These are phyloP conservation scores for Colletotrichum australisinense DNA, from an alignment of 2,329 filamentous ascomycete genomes.

Conservation along the genomic window DNA sequence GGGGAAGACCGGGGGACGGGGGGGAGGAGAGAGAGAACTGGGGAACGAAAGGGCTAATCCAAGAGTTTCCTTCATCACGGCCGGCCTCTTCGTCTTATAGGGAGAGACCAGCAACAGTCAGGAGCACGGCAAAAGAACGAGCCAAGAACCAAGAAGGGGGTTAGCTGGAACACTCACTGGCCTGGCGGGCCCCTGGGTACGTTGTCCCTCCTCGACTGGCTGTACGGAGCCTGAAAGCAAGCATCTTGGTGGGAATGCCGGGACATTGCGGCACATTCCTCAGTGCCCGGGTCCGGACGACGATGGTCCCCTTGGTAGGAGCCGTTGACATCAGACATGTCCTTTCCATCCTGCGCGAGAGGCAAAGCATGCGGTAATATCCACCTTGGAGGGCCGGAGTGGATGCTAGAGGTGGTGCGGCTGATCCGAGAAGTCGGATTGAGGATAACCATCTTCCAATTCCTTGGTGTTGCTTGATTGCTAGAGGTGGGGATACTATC, in stretches of 20 bases:
- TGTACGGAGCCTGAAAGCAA: background rate
- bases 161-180: background rate
- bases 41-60: background rate
- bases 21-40: background rate
- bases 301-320: conserved; percentile 3
- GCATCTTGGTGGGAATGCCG: conserved; percentile 33
- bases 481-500: background rate
- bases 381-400: background rate
- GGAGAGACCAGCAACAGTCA: background rate
- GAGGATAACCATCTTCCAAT: background rate
- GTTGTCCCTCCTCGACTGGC: background rate
- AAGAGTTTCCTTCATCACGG: background rate
- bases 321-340: background rate
- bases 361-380: background rate
- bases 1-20: background rate
- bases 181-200: background rate
- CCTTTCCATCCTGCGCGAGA: background rate
- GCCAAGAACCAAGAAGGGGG: background rate
- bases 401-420: background rate
- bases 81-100: conserved; percentile 19
- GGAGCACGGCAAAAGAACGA: background rate
- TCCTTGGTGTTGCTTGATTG: background rate
- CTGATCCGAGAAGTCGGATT: background rate
- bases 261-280: conserved; percentile 37
- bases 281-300: conserved; percentile 3